These are phyloP conservation scores for Clonostachys rosea DNA, from an alignment of 2,329 filamentous ascomycete genomes.

Conservation along the genomic window DNA sequence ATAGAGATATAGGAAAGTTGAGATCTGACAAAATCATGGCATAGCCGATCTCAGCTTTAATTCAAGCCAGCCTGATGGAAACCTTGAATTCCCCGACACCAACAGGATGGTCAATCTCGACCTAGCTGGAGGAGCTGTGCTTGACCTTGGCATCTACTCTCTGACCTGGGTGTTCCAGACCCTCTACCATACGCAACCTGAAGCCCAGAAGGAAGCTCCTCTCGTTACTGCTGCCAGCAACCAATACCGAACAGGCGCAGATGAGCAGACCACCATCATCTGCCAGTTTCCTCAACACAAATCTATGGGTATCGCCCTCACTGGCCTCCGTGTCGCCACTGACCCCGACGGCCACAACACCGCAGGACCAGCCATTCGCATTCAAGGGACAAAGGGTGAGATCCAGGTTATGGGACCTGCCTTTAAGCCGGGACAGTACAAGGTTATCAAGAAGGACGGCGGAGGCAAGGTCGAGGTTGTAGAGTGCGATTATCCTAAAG, in stretches of 20 bases:
- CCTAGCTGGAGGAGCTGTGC: slow-evolving; percentile 74
- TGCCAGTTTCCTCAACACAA: slow-evolving; percentile 67
- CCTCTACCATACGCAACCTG: slow-evolving; percentile 74
- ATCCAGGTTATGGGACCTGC: slow-evolving; percentile 74
- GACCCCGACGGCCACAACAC: slow-evolving; percentile 57
- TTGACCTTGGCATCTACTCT: slow-evolving; percentile 86
- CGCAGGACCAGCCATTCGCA: slow-evolving; percentile 65
- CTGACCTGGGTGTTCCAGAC: slow-evolving; percentile 90
- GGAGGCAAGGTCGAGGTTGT: slow-evolving; percentile 43
- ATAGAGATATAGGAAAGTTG: not conserved
- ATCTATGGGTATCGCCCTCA: slow-evolving; percentile 69
- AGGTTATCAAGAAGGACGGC: slow-evolving; percentile 50
- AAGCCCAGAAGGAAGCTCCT: slow-evolving; percentile 63
- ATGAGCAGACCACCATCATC: slow-evolving; percentile 75
- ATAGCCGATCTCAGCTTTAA: slow-evolving; percentile 58
- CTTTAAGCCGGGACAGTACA: slow-evolving; percentile 63
- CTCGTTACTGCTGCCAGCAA: slow-evolving; percentile 64
- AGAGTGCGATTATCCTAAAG: slow-evolving; percentile 47
- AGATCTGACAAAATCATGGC: slow-evolving; percentile 3
- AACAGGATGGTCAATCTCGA: slow-evolving; percentile 80
- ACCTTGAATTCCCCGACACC: slow-evolving; percentile 51
- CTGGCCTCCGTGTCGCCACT: slow-evolving; percentile 56
- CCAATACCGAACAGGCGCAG: slow-evolving; percentile 69
- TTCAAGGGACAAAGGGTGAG: slow-evolving; percentile 77
- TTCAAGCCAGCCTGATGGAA: slow-evolving; percentile 49